Evolutionary conservation across 208 protist species (phyloP).

Genomic region (Phytomonas francai): DNA sequence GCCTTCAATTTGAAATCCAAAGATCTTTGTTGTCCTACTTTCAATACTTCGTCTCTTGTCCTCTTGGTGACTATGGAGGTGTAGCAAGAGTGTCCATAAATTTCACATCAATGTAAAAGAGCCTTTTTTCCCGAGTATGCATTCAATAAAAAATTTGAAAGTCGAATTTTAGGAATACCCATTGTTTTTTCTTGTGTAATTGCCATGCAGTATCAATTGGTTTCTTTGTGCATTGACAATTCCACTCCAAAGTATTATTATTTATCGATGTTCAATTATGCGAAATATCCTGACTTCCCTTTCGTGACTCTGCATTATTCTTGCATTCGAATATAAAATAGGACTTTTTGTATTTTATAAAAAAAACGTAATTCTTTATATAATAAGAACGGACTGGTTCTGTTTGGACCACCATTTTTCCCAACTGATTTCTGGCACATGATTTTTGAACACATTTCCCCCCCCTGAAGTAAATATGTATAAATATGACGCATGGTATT

Average conservation of each 20-base stretch:
- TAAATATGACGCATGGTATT: slow-evolving; percentile 5
- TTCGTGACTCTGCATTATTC: not conserved
- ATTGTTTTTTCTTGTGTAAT: not conserved
- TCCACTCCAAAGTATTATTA: not conserved
- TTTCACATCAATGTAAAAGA: not conserved
- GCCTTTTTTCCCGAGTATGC: not conserved
- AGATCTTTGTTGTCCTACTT: not conserved
- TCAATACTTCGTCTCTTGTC: not conserved
- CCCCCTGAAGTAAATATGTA: not conserved
- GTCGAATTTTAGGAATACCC: not conserved
- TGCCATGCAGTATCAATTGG: not conserved
- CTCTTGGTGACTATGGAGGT: not conserved
- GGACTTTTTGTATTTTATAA: slow-evolving; percentile 1
- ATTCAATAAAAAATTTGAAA: not conserved
- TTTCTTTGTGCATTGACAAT: not conserved
- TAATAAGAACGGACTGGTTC: not conserved
- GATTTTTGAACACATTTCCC: slow-evolving; percentile 5
- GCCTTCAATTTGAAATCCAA: not conserved
- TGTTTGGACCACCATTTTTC: slow-evolving; percentile 9
- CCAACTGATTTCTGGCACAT: not conserved
- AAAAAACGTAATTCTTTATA: slow-evolving; percentile 6
- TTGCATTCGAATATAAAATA: slow-evolving; percentile 2
- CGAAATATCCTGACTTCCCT: not conserved
- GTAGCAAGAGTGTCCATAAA: not conserved
- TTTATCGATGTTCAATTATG: not conserved